Conservation (phyloP, 257 asterid genomes). For the Solanum medicagineum region DNA sequence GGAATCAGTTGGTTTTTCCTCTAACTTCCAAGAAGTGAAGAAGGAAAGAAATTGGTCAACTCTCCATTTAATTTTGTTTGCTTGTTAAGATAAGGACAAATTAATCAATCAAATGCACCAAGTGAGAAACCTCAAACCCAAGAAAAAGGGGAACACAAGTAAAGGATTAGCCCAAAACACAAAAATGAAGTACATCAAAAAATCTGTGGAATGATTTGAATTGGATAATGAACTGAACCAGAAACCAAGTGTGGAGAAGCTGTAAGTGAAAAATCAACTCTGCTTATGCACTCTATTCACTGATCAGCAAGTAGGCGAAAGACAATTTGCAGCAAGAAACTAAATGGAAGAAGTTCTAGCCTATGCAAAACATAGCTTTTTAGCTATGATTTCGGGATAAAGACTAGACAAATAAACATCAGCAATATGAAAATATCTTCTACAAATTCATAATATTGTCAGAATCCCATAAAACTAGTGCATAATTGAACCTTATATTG, state of each 20-base stretch:
- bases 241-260: neutral
- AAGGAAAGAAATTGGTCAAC: neutral
- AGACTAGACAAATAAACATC: neutral
- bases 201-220: neutral
- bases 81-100: neutral
- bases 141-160: neutral
- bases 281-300: neutral
- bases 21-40: neutral
- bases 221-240: neutral
- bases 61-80: neutral
- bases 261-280: neutral
- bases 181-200: neutral
- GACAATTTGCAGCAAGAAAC: neutral
- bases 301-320: neutral
- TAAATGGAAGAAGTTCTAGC: neutral
- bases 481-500: slow-evolving; percentile 21
- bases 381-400: neutral
- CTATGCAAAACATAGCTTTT: neutral
- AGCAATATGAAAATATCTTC: neutral
- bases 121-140: neutral
- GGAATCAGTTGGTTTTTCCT: neutral
- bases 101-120: neutral
- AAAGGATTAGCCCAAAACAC: neutral
- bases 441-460: neutral
- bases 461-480: neutral